A percentile compares a stretch with the other conserved stretches of the same genome.
Evolutionary conservation across 805 yeast genomes (phyloP).

Genomic region (Starmerella lactis-condensi): DNA sequence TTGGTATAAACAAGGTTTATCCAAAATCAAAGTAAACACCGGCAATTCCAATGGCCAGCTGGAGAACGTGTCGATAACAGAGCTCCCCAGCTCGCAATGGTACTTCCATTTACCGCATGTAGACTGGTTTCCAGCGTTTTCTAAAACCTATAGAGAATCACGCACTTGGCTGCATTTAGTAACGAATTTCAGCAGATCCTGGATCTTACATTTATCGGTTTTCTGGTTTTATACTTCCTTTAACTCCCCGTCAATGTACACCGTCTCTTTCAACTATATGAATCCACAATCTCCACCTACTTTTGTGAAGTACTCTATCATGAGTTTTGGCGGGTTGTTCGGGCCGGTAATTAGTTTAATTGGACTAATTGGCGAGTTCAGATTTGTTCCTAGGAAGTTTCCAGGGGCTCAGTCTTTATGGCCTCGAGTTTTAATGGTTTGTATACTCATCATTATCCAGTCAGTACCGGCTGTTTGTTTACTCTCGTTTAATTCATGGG

Average conservation of each 20-base stretch:
- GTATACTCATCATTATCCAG: conserved; percentile 29
- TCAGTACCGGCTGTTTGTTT: conserved; percentile 12
- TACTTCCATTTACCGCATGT: conserved; percentile 36
- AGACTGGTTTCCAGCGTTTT: conserved; percentile 48
- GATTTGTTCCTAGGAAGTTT: conserved; percentile 54
- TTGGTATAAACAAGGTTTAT: conserved; percentile 62
- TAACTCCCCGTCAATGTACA: conserved; percentile 52
- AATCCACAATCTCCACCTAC: conserved; percentile 31
- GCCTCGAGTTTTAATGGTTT: conserved; percentile 29
- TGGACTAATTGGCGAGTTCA: conserved; percentile 38
- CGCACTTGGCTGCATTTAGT: conserved; percentile 63
- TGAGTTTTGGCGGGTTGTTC: conserved; percentile 51
- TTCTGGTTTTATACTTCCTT: conserved; percentile 63
- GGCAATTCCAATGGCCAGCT: conserved; percentile 23
- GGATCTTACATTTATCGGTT: conserved; percentile 56
- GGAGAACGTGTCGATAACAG: not conserved
- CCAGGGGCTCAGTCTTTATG: conserved; percentile 49
- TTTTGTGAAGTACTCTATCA: conserved; percentile 36
- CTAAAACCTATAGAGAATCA: conserved; percentile 56
- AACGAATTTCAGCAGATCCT: conserved; percentile 56
- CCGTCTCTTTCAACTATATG: conserved; percentile 34
- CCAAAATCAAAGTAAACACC: conserved; percentile 36
- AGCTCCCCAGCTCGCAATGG: conserved; percentile 35
- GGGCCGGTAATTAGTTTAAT: conserved; percentile 38
- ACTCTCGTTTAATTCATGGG: conserved; percentile 12